Evolutionary conservation across 2,329 filamentous ascomycete species (phyloP).

Genomic region (Aspergillus clavatus): DNA sequence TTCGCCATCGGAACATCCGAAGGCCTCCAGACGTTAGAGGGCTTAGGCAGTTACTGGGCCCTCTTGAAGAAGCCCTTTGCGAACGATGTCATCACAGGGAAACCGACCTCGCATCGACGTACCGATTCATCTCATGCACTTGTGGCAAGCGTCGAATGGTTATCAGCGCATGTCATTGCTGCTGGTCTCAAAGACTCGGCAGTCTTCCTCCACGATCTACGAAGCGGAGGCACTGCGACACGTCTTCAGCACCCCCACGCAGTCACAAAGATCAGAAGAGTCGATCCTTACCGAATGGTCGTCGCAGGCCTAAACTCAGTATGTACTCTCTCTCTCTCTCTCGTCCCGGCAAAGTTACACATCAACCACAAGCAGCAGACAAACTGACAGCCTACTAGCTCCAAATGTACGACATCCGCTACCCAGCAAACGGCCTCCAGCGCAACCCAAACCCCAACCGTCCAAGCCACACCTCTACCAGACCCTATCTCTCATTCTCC

Average conservation of each 20-base stretch:
- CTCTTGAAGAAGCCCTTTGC: conserved; percentile 26
- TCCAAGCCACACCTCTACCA: conserved; percentile 26
- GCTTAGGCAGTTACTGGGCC: conserved; percentile 25
- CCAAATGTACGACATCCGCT: conserved; percentile 41
- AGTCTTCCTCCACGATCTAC: conserved; percentile 34
- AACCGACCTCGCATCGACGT: conserved; percentile 14
- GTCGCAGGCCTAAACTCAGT: conserved; percentile 32
- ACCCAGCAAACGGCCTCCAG: conserved; percentile 24
- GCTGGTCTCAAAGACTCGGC: conserved; percentile 32
- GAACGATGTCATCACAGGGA: conserved; percentile 10
- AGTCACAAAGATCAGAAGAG: conserved; percentile 31
- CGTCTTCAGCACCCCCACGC: conserved; percentile 33
- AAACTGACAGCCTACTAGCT: conserved; percentile 22
- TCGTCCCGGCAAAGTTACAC: background rate
- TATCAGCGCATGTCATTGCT: conserved; percentile 33
- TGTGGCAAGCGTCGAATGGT: conserved; percentile 37
- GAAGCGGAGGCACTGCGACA: conserved; percentile 27
- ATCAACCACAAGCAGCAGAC: too few relatives aligned
- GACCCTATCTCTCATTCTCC: conserved; percentile 34
- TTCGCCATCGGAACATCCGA: conserved; percentile 38
- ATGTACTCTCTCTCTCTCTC: conserved; percentile 8
- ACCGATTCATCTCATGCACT: conserved; percentile 24
- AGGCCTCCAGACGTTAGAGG: conserved; percentile 32
- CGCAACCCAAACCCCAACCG: conserved; percentile 25
- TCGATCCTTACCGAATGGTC: conserved; percentile 34